Conservation (phyloP, 768 basidiomycete species). For the Tricholoma terreum region DNA sequence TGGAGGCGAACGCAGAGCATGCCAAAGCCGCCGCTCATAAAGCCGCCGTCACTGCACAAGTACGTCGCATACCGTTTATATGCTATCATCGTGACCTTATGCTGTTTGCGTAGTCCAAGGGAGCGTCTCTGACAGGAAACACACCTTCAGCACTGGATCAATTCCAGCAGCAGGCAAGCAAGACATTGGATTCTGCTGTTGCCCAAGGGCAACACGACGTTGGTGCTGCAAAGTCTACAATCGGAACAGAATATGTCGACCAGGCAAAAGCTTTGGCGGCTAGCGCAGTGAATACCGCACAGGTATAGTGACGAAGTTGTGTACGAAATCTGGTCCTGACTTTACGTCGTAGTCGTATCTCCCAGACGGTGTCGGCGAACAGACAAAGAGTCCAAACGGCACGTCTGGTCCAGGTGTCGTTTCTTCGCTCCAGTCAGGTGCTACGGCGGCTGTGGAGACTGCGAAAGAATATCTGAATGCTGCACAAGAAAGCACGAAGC, state of each 20-base stretch:
- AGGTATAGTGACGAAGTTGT: constrained; percentile 27
- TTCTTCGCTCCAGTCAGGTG: constrained; percentile 32
- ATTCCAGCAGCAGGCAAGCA: constrained; percentile 31
- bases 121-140: constrained; percentile 26
- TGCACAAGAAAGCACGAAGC: constrained; percentile 33
- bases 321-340: neutral
- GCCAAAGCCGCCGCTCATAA: constrained; percentile 45
- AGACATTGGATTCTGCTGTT: constrained; percentile 51
- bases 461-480: constrained; percentile 22
- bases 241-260: constrained; percentile 48
- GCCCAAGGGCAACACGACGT: constrained; percentile 53
- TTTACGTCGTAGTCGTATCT: constrained; percentile 22
- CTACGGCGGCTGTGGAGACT: constrained; percentile 25
- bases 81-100: neutral
- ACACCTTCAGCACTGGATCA: constrained; percentile 32
- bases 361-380: constrained; percentile 23
- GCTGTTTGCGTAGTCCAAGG: constrained; percentile 26
- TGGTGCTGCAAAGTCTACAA: constrained; percentile 39
- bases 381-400: constrained; percentile 11
- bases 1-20: constrained; percentile 45
- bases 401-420: constrained; percentile 18
- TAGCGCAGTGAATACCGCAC: constrained; percentile 42
- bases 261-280: constrained; percentile 50
- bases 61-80: constrained; percentile 19
- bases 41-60: constrained; percentile 53